Base-by-base conservation (phyloP, 768 basidiomycete species). In the Mycena pura region DNA sequence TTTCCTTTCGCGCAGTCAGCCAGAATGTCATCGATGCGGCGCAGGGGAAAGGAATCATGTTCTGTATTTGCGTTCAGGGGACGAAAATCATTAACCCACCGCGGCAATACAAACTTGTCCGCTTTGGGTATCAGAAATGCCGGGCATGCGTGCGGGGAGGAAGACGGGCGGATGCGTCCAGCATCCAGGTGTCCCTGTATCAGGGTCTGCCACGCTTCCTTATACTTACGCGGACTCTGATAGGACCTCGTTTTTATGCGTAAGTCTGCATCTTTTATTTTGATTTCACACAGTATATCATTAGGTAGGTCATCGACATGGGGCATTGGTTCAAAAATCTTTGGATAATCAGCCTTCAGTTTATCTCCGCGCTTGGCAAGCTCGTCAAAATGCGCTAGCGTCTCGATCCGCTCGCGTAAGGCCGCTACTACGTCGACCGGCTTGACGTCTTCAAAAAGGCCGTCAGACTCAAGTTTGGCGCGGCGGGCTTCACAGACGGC, bases 1-100 rank as follows among this genome's bases (percentile, higher is more conserved):
- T n/a, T n/a, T n/a, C n/a, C n/a, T n/a, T n/a, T n/a, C n/a, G n/a
- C 72, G 81, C 75, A 78, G 52, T 79, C 73, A 0, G 66, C 54
- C 0, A 78, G 57, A 6, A 79, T 78, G 21, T 76, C 67, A 34
- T 72, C 69, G 17, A 78, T 54, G 0, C 60, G 40, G 0, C 72
- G 76, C n/a, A 79, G 54, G 0, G 76, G 76, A 52, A 68, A 69
- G 11, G 51, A 68, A 55, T 78, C 75, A 0, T 66, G 57, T 0
- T 77, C 56, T 0, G 71, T 75, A 48, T 74, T 75, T 2, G 57
- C 58, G 47, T 79, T 80, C 2, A 80, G 44, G 6, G 64, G 38
- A 0, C 70, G 58, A 11, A 70, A 80, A 31, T 79, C 74, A 53
- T 74, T 76, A 0, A 80, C 76, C 76, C 76, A 78, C 0, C 71